Base-by-base conservation (phyloP, 257 asterid species). In the Lycium barbarum region DNA sequence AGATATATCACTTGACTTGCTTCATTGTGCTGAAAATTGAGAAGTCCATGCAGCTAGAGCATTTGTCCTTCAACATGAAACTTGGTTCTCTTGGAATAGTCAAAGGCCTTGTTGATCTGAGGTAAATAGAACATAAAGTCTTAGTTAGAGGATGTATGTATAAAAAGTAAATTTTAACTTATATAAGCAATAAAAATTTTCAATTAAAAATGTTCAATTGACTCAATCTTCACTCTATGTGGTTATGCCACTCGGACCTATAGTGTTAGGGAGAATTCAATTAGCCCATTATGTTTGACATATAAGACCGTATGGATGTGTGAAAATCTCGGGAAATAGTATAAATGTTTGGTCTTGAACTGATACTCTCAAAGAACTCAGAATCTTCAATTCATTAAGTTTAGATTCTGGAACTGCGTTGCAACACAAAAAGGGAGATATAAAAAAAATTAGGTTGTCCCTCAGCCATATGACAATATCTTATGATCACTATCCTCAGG, bases 31-130 rank as follows among this genome's bases (percentile, higher is more conserved):
- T 85, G 65, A 87, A 84, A 80, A 85, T 61, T 15, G 85, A 36
- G 67, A 71, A 83, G 85, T 87, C 82, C 86, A 88, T 86, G 87
- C 87, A 81, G 89, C 86, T 86, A 82, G 87, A 88, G 70, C 90
- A 88, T 79, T 91, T 92, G 84, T 89, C 87, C 61, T 88, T 80
- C 65, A 86, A n/a, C 83, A 88, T 84, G 74, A 92, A 88, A 58
- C 90, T 88, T 85, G 98, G 97, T 84, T 94, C 95, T 26, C 91
- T 89, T 53, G 98, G 97, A 78, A 94, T 84, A 58, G 98, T 94
- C 88, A 92, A 84, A 59, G 97, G 95, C 87, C 97, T 91, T 6
- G 89, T 93, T 35, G 98, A 94, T 88, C 98, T 94, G 83, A 62
- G 14, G 66, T 81, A 20, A 22, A 51, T 38, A 57, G 22, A 20